Evolutionary conservation across 345 rosid genomes (phyloP).

Genomic region (Salix purpurea): DNA sequence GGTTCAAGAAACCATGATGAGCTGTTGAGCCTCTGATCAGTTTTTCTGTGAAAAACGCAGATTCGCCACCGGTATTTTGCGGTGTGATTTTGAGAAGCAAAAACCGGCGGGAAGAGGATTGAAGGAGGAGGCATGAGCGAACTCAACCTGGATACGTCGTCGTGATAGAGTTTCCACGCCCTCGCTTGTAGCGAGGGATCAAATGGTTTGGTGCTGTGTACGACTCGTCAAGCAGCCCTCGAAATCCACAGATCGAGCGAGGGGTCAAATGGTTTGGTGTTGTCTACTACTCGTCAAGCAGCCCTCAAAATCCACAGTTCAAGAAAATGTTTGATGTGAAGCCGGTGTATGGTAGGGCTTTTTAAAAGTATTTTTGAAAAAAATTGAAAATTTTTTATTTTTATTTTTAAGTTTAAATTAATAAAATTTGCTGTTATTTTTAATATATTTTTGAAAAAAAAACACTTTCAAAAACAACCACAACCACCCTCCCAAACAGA

Average conservation of each 20-base stretch:
- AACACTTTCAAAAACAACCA: too few species aligned
- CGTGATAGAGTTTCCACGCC: too few species aligned
- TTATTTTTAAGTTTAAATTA: too few species aligned
- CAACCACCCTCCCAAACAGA: too few species aligned
- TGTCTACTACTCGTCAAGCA: background rate
- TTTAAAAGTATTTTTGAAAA: too few species aligned
- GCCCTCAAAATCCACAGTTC: background rate
- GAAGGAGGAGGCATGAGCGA: background rate
- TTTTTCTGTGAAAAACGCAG: background rate
- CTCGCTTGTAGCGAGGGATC: background rate
- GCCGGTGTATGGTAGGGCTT: too few species aligned
- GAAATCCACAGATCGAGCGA: background rate
- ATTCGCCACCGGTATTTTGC: background rate
- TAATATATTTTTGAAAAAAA: too few species aligned
- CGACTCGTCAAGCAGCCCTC: background rate
- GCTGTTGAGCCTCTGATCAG: background rate
- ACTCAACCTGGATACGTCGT: too few species aligned
- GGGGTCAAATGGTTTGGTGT: background rate
- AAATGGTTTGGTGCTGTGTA: background rate
- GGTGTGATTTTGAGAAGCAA: background rate
- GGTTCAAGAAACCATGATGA: background rate
- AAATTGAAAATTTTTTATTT: too few species aligned
- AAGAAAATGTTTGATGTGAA: background rate
- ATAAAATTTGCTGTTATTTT: too few species aligned
- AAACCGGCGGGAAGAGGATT: background rate